A percentile compares a stretch with the other conserved stretches of the same genome.
These are phyloP conservation scores for Drechmeria coniospora DNA, from an alignment of 2,329 filamentous ascomycete species.

Conservation along the genomic window DNA sequence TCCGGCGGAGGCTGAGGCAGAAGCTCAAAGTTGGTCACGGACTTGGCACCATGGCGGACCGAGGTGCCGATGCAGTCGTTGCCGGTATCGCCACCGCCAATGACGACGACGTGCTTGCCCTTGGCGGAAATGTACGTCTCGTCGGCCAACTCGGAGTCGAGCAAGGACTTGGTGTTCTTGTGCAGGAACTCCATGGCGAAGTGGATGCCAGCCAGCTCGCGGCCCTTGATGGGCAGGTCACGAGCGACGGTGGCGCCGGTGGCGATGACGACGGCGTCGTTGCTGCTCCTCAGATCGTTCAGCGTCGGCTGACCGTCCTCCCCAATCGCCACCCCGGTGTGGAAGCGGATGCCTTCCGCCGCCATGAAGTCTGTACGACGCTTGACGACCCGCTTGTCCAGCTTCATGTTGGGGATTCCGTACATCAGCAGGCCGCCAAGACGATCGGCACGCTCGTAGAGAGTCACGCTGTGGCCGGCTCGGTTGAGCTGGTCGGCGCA, in stretches of 20 bases:
- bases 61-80: slow-evolving; percentile 98
- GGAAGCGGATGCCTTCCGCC: slow-evolving; percentile 70
- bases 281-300: slow-evolving; percentile 52
- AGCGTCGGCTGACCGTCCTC: slow-evolving; percentile 50
- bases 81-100: slow-evolving; percentile 93
- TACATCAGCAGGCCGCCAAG: slow-evolving; percentile 92
- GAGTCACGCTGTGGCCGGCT: slow-evolving; percentile 72
- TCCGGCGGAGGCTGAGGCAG: slow-evolving; percentile 82
- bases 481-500: slow-evolving; percentile 89
- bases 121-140: slow-evolving; percentile 85
- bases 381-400: slow-evolving; percentile 95
- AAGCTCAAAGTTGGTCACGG: slow-evolving; percentile 90
- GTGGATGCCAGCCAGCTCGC: slow-evolving; percentile 79
- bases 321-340: slow-evolving; percentile 63
- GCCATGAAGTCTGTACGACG: slow-evolving; percentile 92
- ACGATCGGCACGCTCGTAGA: slow-evolving; percentile 87
- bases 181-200: slow-evolving; percentile 96
- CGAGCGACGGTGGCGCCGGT: slow-evolving; percentile 88
- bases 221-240: slow-evolving; percentile 80
- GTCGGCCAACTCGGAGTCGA: slow-evolving; percentile 78
- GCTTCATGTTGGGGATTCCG: slow-evolving; percentile 98
- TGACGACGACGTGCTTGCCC: slow-evolving; percentile 90
- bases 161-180: slow-evolving; percentile 92
- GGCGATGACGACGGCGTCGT: slow-evolving; percentile 78
- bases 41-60: slow-evolving; percentile 87